Conservation (phyloP, 805 yeast species). For the Schwanniomyces polymorphus region DNA sequence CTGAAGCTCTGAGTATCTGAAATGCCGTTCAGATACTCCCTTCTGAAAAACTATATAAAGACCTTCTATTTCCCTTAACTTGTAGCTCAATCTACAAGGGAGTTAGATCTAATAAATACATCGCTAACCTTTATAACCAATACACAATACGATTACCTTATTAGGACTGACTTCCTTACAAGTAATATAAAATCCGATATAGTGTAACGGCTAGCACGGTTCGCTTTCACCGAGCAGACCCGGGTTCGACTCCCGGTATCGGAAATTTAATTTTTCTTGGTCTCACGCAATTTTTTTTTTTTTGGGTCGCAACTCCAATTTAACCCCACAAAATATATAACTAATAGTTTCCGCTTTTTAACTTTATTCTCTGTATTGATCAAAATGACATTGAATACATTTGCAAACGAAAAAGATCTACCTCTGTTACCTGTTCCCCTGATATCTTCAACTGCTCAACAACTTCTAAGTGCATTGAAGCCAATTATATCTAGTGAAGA, state of each 20-base stretch:
- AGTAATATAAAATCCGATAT: too few species aligned
- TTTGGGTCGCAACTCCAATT: neutral
- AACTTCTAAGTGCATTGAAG: slow-evolving; percentile 54
- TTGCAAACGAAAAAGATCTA: slow-evolving; percentile 40
- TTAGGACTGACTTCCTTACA: too few species aligned
- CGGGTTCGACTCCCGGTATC: slow-evolving; percentile 89
- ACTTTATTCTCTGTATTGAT: neutral
- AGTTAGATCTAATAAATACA: too few species aligned
- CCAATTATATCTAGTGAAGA: slow-evolving; percentile 61
- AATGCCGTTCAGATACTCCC: too few species aligned
- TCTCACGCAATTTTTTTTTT: neutral
- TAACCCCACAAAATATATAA: neutral
- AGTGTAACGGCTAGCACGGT: slow-evolving; percentile 57
- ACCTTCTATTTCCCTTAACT: too few species aligned
- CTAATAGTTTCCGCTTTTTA: neutral
- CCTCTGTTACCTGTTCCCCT: slow-evolving; percentile 68
- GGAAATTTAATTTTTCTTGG: slow-evolving; percentile 38
- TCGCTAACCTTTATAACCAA: too few species aligned
- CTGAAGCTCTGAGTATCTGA: too few species aligned
- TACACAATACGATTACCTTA: too few species aligned
- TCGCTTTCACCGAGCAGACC: slow-evolving; percentile 56
- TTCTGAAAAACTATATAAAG: too few species aligned
- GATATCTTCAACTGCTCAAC: slow-evolving; percentile 48
- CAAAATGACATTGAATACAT: slow-evolving; percentile 23
- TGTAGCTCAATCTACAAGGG: too few species aligned